phyloP scores from a whole-genome alignment of 768 basidiomycete genomes.

The Clitopilus hobsonii region DNA sequence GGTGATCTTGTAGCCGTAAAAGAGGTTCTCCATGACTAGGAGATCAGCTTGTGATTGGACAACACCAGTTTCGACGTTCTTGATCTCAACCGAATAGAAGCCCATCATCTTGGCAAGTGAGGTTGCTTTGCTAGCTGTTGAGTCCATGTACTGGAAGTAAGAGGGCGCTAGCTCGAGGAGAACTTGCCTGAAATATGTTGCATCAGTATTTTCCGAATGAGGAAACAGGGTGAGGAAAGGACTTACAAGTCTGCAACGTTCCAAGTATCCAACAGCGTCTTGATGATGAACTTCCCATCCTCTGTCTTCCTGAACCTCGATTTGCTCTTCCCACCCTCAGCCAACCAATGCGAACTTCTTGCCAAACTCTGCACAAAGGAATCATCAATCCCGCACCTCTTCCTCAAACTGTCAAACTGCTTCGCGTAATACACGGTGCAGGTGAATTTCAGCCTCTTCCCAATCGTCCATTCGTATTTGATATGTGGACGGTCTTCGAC shows the following conservation, averaged over 20 bases:
- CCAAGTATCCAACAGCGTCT: slow-evolving; percentile 84
- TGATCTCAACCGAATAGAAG: slow-evolving; percentile 75
- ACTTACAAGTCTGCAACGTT: slow-evolving; percentile 80
- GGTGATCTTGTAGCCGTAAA: slow-evolving; percentile 61
- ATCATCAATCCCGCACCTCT: slow-evolving; percentile 63
- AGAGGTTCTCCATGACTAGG: slow-evolving; percentile 83
- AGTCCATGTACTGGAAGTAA: slow-evolving; percentile 76
- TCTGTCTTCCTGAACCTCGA: slow-evolving; percentile 79
- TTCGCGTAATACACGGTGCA: slow-evolving; percentile 82
- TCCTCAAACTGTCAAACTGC: slow-evolving; percentile 67
- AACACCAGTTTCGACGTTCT: slow-evolving; percentile 64
- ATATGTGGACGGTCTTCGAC: slow-evolving; percentile 78
- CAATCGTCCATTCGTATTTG: slow-evolving; percentile 78
- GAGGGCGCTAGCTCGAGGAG: slow-evolving; percentile 72
- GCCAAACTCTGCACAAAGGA: slow-evolving; percentile 57
- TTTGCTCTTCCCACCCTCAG: slow-evolving; percentile 77
- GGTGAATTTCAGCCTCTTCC: slow-evolving; percentile 68
- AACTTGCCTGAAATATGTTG: slow-evolving; percentile 50
- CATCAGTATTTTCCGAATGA: slow-evolving; percentile 2
- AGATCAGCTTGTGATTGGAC: slow-evolving; percentile 69
- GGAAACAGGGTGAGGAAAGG: slow-evolving; percentile 1
- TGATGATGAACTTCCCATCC: slow-evolving; percentile 78
- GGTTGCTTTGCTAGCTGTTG: slow-evolving; percentile 60
- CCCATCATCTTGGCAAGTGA: slow-evolving; percentile 77
- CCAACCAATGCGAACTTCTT: slow-evolving; percentile 61